Base-by-base conservation (phyloP, 2,329 filamentous ascomycete genomes). In the Trichoderma oligosporum region DNA sequence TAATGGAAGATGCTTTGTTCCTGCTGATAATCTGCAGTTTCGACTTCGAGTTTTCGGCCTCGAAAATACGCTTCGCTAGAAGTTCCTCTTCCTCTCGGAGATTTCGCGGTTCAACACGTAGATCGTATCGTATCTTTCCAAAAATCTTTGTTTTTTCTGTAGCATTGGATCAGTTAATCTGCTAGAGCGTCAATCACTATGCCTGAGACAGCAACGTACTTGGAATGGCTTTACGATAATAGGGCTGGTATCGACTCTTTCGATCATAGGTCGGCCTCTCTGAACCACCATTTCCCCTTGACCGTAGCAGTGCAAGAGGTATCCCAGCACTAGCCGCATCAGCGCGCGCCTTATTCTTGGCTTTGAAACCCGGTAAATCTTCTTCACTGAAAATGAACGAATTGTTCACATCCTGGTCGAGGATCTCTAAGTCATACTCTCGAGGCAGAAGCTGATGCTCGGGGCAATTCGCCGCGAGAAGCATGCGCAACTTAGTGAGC, bases 311-410 rank as follows among this genome's bases (percentile, higher is more conserved):
- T 33, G 82, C 79, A 4, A 78, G 73, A 4, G 84, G 84, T 59
- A 87, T 83, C 52, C 84, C 81, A 16, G 77, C 79, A 42, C 78
- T 81, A 3, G 81, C 74, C 7, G 81, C 79, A 53, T 83, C 79
- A n/a, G 78, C 76, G 49, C 80, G 77, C 46, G 74, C 73, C 65
- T 78, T 81, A 67, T 81, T 82, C 69, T 70, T 70, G 14, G 69
- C 71, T 63, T 74, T 74, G 66, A 71, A 74, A 14, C 71, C 66
- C 0, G 91, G 89, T 20, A 96, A 81, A 67, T 97, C 91, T 70
- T 96, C 91, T 73, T 99, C 94, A 38, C 88, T 91, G 69, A 99
- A 99, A 57, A 97, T 78, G 69, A 88, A 96, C 18, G 91, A 94
- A 72, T 96, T 97, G 66, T 83, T 84, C 31, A 93, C 84, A n/a